phyloP scores from a whole-genome alignment of 2,329 filamentous ascomycete species.

The Lecanosticta acicola region DNA sequence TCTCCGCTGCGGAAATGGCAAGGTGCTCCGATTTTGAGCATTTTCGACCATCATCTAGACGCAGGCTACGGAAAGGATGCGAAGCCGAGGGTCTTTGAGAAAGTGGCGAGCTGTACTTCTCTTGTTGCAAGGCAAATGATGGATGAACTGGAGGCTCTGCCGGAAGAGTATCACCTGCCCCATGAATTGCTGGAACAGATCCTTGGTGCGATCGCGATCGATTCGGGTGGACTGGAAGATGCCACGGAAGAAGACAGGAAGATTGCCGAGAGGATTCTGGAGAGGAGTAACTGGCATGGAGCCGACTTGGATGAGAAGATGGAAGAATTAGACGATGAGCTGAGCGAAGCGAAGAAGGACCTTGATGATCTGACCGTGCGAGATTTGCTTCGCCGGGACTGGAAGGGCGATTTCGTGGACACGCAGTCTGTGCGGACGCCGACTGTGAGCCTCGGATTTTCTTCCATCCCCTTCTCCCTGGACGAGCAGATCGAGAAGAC shows the following conservation, averaged over 20 bases:
- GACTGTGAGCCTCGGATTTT: constrained; percentile 44
- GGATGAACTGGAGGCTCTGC: constrained; percentile 40
- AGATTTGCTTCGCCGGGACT: constrained; percentile 43
- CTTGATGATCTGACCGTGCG: constrained; percentile 39
- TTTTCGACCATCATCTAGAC: constrained; percentile 46
- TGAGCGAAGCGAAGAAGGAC: constrained; percentile 41
- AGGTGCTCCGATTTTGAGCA: constrained; percentile 40
- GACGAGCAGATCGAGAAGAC: constrained; percentile 44
- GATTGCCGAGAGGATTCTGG: constrained; percentile 37
- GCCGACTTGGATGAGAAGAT: constrained; percentile 38
- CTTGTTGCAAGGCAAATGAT: constrained; percentile 45
- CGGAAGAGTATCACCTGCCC: constrained; percentile 44
- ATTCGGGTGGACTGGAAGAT: constrained; percentile 39
- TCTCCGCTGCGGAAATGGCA: constrained; percentile 41
- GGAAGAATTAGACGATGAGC: constrained; percentile 38
- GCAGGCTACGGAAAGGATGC: constrained; percentile 38
- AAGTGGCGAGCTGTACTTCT: constrained; percentile 42
- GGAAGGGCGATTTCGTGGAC: constrained; percentile 46
- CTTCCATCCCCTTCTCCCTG: constrained; percentile 43
- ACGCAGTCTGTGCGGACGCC: constrained; percentile 44
- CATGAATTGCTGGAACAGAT: constrained; percentile 47
- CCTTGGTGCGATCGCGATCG: constrained; percentile 44
- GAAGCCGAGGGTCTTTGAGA: constrained; percentile 42
- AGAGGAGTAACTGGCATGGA: constrained; percentile 41
- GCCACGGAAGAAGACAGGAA: constrained; percentile 37